Base-by-base conservation (phyloP, 257 asterid genomes). In the Scutellaria barbata region DNA sequence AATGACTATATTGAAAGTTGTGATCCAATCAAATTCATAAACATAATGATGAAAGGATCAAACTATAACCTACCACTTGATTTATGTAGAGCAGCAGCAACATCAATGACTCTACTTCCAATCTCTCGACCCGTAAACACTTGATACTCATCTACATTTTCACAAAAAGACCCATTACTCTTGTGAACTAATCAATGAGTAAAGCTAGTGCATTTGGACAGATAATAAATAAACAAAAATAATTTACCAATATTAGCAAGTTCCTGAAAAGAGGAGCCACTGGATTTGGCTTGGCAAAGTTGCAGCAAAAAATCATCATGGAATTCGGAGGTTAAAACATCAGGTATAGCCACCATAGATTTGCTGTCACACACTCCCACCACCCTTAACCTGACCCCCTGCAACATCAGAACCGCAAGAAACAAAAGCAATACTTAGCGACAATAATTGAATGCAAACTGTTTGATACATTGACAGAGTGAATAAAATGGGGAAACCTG, bases 331-430 rank as follows among this genome's bases (percentile, higher is more conserved):
- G 79, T 73, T 13, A 72, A 75, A 58, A 88, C 82, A 81, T 91
- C 87, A 2, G 84, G 71, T n/a, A 81, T 80, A 58, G 75, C 80
- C 72, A 88, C 81, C 85, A 94, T 81, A 45, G 84, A 79, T 79
- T 81, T 84, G 81, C 97, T 89, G 71, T 94, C 99, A 73, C 95
- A 88, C 68, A 91, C 90, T 71, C 96, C 97, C 65, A 91, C 84
- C 74, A 91, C 90, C 75, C 89, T 85, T 78, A 94, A 54, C 81
- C 82, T 81, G 76, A 89, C 79, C 14, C 93, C 92, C 99, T 91
- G 85, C 54, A 71, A 12, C 69, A 74, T 50, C 25, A 76, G 61
- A 48, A 43, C 17, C 11, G 9, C 60, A 39, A 20, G 10, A 51
- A 17, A 13, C 22, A 40, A 65, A 14, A 45, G 6, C 22, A 66